Percentiles rank a stretch among this genome's conserved stretches.
These are phyloP conservation scores for Cladosporium halotolerans DNA, from an alignment of 2,329 filamentous ascomycete species.

Conservation along the genomic window DNA sequence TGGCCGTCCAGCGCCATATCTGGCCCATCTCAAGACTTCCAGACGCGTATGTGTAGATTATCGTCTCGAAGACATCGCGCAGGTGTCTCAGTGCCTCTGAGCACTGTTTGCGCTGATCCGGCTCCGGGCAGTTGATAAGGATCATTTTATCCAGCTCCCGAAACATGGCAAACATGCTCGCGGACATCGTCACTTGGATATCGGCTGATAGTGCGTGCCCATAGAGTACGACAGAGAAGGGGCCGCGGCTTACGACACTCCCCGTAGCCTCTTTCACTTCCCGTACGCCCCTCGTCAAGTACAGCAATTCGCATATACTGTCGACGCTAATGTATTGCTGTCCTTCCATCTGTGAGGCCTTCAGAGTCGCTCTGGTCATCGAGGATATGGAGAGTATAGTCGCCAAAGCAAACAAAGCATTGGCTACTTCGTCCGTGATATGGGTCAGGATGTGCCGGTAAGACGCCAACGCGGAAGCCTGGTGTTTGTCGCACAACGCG, in stretches of 20 bases:
- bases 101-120: constrained; percentile 4
- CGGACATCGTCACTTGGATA: constrained; percentile 2
- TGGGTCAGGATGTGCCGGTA: constrained; percentile 18
- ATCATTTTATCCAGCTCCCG: constrained; percentile 4
- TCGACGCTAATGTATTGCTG: constrained; percentile 17
- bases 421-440: constrained; percentile 16
- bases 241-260: constrained; percentile 13
- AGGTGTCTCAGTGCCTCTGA: neutral
- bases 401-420: constrained; percentile 19
- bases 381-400: constrained; percentile 15
- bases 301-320: constrained; percentile 20
- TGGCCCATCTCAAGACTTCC: constrained; percentile 1
- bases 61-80: neutral
- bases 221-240: constrained; percentile 10
- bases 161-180: neutral
- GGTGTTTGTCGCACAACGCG: constrained; percentile 20
- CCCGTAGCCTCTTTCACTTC: constrained; percentile 14
- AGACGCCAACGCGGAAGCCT: constrained; percentile 18
- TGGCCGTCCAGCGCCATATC: constrained; percentile 10
- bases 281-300: constrained; percentile 17
- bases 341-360: constrained; percentile 13
- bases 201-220: constrained; percentile 9
- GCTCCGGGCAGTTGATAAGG: neutral
- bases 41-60: neutral
- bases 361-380: neutral